Percentiles rank a stretch among this genome's conserved stretches.
phyloP scores from a whole-genome alignment of 305 asterid species.

The Ilex paraguariensis region DNA sequence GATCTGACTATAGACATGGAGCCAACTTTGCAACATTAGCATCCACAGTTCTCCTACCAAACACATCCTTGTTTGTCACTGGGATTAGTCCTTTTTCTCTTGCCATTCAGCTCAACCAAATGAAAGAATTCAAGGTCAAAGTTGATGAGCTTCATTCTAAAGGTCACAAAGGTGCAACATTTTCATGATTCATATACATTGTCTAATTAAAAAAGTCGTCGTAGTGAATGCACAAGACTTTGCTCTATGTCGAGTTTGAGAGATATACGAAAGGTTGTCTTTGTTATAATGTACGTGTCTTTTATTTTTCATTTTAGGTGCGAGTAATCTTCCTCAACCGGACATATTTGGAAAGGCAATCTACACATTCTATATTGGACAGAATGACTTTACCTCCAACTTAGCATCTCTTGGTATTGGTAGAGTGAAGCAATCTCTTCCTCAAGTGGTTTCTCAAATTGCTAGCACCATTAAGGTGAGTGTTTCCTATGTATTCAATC shows the following conservation, averaged over 20 bases:
- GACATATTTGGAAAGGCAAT: constrained; percentile 57
- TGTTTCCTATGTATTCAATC: no score
- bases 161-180: constrained; percentile 23
- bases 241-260: no score
- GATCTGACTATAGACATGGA: constrained; percentile 75
- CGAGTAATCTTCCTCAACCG: constrained; percentile 41
- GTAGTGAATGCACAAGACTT: no score
- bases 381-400: constrained; percentile 75
- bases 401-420: constrained; percentile 40
- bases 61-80: constrained; percentile 61
- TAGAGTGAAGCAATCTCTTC: constrained; percentile 54
- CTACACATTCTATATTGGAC: constrained; percentile 86
- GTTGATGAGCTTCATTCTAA: constrained; percentile 40
- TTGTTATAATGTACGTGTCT: no score
- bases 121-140: constrained; percentile 53
- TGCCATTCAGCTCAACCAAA: constrained; percentile 70
- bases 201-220: no score
- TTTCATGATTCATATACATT: no score
- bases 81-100: constrained; percentile 88
- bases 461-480: constrained; percentile 59
- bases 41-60: constrained; percentile 68
- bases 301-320: not conserved
- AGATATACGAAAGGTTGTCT: no score
- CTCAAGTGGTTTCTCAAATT: constrained; percentile 65
- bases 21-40: constrained; percentile 84